A percentile compares a stretch with the other conserved stretches of the same genome.
phyloP scores from a whole-genome alignment of 169 alveolate species.

The Theileria parva region DNA sequence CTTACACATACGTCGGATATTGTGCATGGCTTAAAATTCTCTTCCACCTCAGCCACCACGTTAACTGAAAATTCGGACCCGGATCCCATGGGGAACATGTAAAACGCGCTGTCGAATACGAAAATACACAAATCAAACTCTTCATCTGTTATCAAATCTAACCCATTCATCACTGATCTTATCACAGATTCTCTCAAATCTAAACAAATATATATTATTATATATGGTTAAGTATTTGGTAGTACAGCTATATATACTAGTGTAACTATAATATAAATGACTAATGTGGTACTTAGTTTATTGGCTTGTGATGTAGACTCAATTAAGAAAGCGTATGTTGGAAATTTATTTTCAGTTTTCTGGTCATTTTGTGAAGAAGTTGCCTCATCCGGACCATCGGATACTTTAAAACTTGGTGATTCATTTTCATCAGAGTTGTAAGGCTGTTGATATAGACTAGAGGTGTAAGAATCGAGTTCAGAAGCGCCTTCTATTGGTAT shows the following conservation, averaged over 20 bases:
- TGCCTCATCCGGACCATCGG: not conserved
- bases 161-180: not conserved
- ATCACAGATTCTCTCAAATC: constrained; percentile 29
- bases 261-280: too few relatives aligned
- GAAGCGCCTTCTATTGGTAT: not conserved
- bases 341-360: not conserved
- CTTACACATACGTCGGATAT: constrained; percentile 33
- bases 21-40: constrained; percentile 41
- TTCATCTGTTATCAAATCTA: constrained; percentile 6
- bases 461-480: not conserved
- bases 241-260: not conserved
- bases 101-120: constrained; percentile 44
- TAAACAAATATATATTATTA: not conserved
- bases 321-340: not conserved
- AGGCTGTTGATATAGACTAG: not conserved
- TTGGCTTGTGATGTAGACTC: not conserved
- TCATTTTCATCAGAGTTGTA: not conserved
- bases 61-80: constrained; percentile 23
- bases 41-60: constrained; percentile 50
- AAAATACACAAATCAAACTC: constrained; percentile 38
- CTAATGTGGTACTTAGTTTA: not conserved
- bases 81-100: constrained; percentile 12
- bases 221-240: too few relatives aligned
- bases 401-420: not conserved
- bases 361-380: not conserved